These are phyloP conservation scores for Aspergillus phoenicis DNA, from an alignment of 2,329 filamentous ascomycete genomes.

Conservation along the genomic window DNA sequence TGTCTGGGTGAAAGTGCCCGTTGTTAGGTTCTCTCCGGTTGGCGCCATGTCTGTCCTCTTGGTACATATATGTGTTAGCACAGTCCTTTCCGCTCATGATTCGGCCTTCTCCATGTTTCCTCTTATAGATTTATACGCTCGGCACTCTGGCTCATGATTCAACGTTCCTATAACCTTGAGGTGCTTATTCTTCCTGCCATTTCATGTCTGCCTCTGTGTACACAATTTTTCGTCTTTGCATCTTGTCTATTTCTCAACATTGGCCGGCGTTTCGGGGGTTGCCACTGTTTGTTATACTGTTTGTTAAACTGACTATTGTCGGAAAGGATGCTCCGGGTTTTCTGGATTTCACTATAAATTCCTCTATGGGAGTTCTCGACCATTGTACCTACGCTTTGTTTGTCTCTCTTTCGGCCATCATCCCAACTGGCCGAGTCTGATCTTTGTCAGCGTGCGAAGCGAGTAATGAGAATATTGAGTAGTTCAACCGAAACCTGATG, in stretches of 20 bases:
- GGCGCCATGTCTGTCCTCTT: slow-evolving; percentile 21
- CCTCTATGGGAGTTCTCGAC: background rate
- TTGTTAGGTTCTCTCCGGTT: slow-evolving; percentile 12
- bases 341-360: background rate
- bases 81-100: slow-evolving; percentile 7
- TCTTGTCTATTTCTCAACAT: slow-evolving; percentile 13
- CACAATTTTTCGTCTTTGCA: slow-evolving; percentile 19
- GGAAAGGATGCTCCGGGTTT: background rate
- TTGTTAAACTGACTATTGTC: slow-evolving; percentile 3
- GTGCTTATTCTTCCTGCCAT: background rate
- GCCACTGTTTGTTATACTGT: background rate
- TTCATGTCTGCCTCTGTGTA: slow-evolving; percentile 11
- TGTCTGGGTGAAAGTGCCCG: slow-evolving; percentile 3
- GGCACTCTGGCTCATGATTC: background rate
- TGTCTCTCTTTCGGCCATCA: background rate
- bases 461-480: background rate
- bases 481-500: background rate
- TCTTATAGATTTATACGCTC: slow-evolving; percentile 19
- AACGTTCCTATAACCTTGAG: slow-evolving; percentile 11
- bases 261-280: slow-evolving; percentile 21
- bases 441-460: no score
- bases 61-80: background rate
- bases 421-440: background rate
- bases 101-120: background rate
- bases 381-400: background rate